Evolutionary conservation across 2,329 filamentous ascomycete genomes (phyloP).

Genomic region (Penicillium sclerotiorum): DNA sequence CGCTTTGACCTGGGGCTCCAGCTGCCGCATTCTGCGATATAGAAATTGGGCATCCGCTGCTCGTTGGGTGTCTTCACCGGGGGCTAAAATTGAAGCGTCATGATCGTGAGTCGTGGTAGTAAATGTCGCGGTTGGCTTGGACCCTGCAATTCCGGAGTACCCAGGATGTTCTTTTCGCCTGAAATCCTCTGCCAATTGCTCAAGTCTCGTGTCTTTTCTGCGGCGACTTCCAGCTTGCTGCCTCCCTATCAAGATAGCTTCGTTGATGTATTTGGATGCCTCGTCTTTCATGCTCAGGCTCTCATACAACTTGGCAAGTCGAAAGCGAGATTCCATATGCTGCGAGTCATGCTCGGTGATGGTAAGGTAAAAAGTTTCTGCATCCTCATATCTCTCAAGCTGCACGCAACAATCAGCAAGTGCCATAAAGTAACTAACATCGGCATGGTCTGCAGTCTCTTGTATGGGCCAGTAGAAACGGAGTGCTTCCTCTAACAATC

Average conservation of each 20-base stretch:
- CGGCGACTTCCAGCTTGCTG: slow-evolving; percentile 37
- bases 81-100: neutral
- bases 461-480: slow-evolving; percentile 60
- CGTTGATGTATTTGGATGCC: slow-evolving; percentile 74
- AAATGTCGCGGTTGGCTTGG: slow-evolving; percentile 9
- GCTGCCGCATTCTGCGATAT: slow-evolving; percentile 50
- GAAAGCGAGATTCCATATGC: slow-evolving; percentile 74
- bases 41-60: slow-evolving; percentile 49
- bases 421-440: slow-evolving; percentile 54
- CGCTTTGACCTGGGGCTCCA: slow-evolving; percentile 51
- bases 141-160: neutral
- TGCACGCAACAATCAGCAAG: slow-evolving; percentile 67
- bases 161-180: slow-evolving; percentile 23
- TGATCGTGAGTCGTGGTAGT: neutral
- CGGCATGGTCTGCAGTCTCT: slow-evolving; percentile 49
- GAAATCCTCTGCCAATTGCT: slow-evolving; percentile 45
- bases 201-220: slow-evolving; percentile 42
- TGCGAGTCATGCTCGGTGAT: slow-evolving; percentile 72
- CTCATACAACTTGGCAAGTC: slow-evolving; percentile 84
- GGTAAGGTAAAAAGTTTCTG: slow-evolving; percentile 75
- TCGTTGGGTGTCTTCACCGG: slow-evolving; percentile 35
- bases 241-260: slow-evolving; percentile 68
- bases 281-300: slow-evolving; percentile 71
- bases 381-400: slow-evolving; percentile 65
- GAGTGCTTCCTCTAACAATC: slow-evolving; percentile 57